These are phyloP conservation scores for Polygonum aviculare DNA, from an alignment of 148 eudicot genomes.

Conservation along the genomic window DNA sequence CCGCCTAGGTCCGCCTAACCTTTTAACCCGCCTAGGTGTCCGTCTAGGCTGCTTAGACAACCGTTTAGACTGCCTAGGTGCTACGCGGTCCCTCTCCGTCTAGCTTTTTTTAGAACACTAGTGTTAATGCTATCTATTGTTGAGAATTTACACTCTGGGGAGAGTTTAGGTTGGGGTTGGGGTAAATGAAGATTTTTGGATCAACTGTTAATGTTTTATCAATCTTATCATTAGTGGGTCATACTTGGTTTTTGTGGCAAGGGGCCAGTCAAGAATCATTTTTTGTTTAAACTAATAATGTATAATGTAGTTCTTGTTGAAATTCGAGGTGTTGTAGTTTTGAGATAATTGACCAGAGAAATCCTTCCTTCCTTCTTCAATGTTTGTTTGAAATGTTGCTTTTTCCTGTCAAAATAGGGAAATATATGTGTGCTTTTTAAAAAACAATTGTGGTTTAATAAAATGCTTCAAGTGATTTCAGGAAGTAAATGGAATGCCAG, in stretches of 20 bases:
- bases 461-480: constrained; percentile 12
- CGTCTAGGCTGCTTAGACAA: too few species aligned
- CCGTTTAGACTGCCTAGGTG: too few species aligned
- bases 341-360: too few species aligned
- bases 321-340: too few species aligned
- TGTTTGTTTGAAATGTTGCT: neutral
- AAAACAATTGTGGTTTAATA: neutral
- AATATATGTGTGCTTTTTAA: neutral
- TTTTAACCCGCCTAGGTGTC: too few species aligned
- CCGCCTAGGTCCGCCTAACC: too few species aligned
- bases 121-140: neutral
- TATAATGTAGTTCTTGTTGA: neutral
- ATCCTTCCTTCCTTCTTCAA: neutral
- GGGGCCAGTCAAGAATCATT: neutral
- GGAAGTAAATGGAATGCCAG: constrained; percentile 68
- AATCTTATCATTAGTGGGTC: too few species aligned
- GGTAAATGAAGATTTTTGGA: neutral
- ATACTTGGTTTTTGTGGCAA: neutral
- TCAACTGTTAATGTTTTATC: neutral
- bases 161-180: neutral
- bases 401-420: neutral
- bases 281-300: neutral
- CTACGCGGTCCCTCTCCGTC: too few species aligned
- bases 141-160: neutral
- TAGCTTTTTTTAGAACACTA: too few species aligned